These are phyloP conservation scores for Populus nigra DNA, from an alignment of 345 rosid genomes.

Conservation along the genomic window DNA sequence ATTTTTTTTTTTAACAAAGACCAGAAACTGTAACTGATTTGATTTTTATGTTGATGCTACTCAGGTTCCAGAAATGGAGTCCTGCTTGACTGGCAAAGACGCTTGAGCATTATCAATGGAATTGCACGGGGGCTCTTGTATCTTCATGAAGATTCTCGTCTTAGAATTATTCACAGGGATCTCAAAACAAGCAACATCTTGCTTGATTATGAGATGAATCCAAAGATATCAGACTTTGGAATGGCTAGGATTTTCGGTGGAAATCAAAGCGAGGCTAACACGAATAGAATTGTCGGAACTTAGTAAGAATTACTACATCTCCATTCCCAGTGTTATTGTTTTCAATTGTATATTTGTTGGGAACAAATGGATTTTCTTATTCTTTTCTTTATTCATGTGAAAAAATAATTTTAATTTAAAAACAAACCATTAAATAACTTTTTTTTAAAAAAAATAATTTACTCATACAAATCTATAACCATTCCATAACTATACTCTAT, in stretches of 20 bases:
- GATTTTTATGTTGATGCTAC: not conserved
- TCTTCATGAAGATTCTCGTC: slow-evolving; percentile 44
- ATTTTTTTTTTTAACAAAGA: no score
- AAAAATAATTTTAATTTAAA: no score
- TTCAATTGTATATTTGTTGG: no score
- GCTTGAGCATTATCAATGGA: slow-evolving; percentile 33
- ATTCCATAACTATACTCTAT: no score
- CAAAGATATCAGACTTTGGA: slow-evolving; percentile 38
- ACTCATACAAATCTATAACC: no score
- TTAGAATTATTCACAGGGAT: slow-evolving; percentile 36
- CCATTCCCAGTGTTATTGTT: not conserved
- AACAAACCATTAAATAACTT: no score
- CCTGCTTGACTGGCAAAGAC: slow-evolving; percentile 30
- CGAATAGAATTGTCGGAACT: slow-evolving; percentile 38
- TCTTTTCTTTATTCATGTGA: no score
- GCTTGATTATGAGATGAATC: slow-evolving; percentile 28
- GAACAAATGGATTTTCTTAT: no score
- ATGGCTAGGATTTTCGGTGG: slow-evolving; percentile 33
- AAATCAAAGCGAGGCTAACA: slow-evolving; percentile 31
- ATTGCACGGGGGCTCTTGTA: slow-evolving; percentile 40
- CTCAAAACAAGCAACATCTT: slow-evolving; percentile 25
- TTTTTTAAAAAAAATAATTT: no score
- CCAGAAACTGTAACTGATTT: no score
- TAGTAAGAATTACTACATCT: slow-evolving; percentile 17
- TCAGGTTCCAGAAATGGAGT: slow-evolving; percentile 7